Percentiles rank a stretch among this genome's conserved stretches.
phyloP scores from a whole-genome alignment of 2,329 filamentous ascomycete species.

The Sporothrix protearum region DNA sequence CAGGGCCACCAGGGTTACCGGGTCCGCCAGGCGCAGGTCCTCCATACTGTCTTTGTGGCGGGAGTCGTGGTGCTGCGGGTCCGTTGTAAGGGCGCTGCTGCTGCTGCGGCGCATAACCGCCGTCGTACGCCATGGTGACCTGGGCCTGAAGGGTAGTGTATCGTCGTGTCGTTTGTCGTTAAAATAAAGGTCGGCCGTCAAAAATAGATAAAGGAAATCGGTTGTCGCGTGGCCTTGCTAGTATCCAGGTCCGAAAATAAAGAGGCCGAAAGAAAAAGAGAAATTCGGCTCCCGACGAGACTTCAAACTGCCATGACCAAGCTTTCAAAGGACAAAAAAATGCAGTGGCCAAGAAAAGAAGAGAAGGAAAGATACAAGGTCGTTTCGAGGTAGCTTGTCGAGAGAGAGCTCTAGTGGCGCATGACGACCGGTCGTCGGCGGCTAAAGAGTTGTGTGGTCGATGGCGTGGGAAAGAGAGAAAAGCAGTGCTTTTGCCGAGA shows the following conservation, averaged over 20 bases:
- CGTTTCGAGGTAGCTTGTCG: conserved; percentile 13
- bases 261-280: not conserved
- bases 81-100: conserved; percentile 49
- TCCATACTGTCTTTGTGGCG: conserved; percentile 39
- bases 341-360: not conserved
- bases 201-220: not conserved
- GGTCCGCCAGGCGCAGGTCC: conserved; percentile 30
- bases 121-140: conserved; percentile 50
- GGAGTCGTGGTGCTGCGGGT: conserved; percentile 42
- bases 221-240: not conserved
- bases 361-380: not conserved
- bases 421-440: conserved; percentile 28
- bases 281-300: conserved; percentile 1
- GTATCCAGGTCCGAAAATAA: conserved; percentile 19
- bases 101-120: conserved; percentile 40
- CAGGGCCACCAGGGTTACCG: conserved; percentile 20
- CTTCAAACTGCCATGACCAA: conserved; percentile 17
- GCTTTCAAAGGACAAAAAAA: not conserved
- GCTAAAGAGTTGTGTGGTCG: conserved; percentile 10
- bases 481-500: not conserved
- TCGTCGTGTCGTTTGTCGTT: not conserved
- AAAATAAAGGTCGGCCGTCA: not conserved
- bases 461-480: not conserved
- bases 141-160: not conserved
- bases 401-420: conserved; percentile 20